phyloP scores from a whole-genome alignment of 73 alveolate genomes.

The Urostyla sp. region DNA sequence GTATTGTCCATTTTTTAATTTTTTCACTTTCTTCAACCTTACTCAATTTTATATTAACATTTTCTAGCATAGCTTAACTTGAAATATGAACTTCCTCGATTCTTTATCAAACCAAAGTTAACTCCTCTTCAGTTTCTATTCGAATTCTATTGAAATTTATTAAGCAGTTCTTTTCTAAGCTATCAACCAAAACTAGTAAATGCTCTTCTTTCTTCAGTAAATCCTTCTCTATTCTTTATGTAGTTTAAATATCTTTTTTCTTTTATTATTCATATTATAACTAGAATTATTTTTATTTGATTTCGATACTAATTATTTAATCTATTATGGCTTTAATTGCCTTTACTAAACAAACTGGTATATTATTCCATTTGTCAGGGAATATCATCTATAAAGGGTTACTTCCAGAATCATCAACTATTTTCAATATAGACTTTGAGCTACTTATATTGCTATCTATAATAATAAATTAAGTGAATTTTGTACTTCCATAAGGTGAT shows the following conservation, averaged over 20 bases:
- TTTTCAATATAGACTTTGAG: too few species aligned
- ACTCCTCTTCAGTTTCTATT: neutral
- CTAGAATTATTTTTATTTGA: neutral
- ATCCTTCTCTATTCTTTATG: slow-evolving; percentile 33
- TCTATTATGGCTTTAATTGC: slow-evolving; percentile 29
- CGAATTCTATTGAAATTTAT: neutral
- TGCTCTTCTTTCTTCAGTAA: slow-evolving; percentile 21
- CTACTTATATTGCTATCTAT: too few species aligned
- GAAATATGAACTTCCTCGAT: slow-evolving; percentile 2
- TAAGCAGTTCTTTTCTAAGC: slow-evolving; percentile 22
- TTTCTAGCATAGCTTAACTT: slow-evolving; percentile 4
- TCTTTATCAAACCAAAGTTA: slow-evolving; percentile 33
- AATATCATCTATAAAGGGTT: neutral
- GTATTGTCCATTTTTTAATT: slow-evolving; percentile 5
- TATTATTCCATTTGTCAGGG: slow-evolving; percentile 56
- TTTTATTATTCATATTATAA: slow-evolving; percentile 9
- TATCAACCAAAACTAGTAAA: neutral
- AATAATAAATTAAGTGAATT: too few species aligned
- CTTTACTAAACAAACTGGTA: slow-evolving; percentile 45
- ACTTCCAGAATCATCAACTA: too few species aligned
- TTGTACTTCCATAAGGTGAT: too few species aligned
- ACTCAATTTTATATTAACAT: slow-evolving; percentile 11
- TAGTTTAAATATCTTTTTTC: slow-evolving; percentile 8
- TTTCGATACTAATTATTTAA: neutral
- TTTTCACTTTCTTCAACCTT: slow-evolving; percentile 43